Evolutionary conservation across 2,329 filamentous ascomycete species (phyloP).

Genomic region (Bipolaris victoriae): DNA sequence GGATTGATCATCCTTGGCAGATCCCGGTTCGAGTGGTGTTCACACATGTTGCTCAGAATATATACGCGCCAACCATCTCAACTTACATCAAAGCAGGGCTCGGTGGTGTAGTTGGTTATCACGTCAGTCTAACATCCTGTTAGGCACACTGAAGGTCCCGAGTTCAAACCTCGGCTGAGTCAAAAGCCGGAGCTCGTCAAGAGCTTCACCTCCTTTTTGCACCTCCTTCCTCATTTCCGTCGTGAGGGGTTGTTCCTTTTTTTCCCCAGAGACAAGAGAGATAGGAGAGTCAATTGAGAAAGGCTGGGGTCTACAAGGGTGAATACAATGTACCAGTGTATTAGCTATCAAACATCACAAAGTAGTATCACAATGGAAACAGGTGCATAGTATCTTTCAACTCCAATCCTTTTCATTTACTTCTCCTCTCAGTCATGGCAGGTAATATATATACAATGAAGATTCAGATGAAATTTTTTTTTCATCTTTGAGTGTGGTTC

Average conservation of each 20-base stretch:
- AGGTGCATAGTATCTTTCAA: background rate
- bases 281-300: background rate
- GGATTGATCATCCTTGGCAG: no score
- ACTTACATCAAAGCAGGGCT: constrained; percentile 21
- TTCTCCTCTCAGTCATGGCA: no score
- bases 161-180: constrained; percentile 22
- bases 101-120: constrained; percentile 57
- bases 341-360: background rate
- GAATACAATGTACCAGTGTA: no score
- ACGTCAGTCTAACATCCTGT: constrained; percentile 53
- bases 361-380: background rate
- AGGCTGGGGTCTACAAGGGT: background rate
- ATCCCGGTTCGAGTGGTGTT: no score
- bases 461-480: background rate
- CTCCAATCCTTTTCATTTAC: no score
- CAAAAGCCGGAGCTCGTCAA: constrained; percentile 7
- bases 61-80: background rate
- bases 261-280: no score
- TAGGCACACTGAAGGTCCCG: constrained; percentile 18
- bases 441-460: constrained; percentile 13
- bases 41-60: no score
- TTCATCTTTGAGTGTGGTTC: no score
- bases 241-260: no score
- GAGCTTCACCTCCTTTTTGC: constrained; percentile 6
- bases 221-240: no score